phyloP scores from a whole-genome alignment of 345 rosid genomes.

The Eutrema heterophyllum region DNA sequence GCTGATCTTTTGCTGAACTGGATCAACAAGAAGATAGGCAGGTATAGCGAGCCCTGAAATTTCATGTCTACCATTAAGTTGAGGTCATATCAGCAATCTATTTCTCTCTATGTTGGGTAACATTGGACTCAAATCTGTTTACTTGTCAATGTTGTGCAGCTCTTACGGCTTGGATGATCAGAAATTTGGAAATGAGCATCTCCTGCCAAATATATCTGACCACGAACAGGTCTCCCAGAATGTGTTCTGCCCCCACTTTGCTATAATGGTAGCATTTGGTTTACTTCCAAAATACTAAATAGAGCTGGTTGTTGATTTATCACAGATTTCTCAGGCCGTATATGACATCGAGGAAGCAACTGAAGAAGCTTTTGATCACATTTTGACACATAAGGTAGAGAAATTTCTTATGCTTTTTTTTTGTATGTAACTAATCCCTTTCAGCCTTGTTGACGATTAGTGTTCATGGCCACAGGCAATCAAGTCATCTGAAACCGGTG shows the following conservation, averaged over 20 bases:
- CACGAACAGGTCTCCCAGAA: slow-evolving; percentile 60
- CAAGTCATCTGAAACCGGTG: slow-evolving; percentile 59
- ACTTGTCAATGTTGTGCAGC: slow-evolving; percentile 37
- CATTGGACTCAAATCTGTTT: not conserved
- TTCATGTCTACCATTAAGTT: not conserved
- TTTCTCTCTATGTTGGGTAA: not conserved
- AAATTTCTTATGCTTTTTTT: not conserved
- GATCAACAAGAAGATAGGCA: slow-evolving; percentile 84
- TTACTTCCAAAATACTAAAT: not conserved
- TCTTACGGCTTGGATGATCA: slow-evolving; percentile 78
- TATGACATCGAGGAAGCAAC: slow-evolving; percentile 96
- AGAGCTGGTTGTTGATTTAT: slow-evolving; percentile 15
- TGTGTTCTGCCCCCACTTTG: not conserved
- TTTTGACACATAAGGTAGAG: slow-evolving; percentile 64
- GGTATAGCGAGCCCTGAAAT: slow-evolving; percentile 40
- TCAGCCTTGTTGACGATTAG: slow-evolving; percentile 8
- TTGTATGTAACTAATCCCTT: not conserved
- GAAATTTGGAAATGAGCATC: slow-evolving; percentile 71
- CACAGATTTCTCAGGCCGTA: slow-evolving; percentile 77
- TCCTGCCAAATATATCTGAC: slow-evolving; percentile 64
- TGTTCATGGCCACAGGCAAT: slow-evolving; percentile 56
- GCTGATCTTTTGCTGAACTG: slow-evolving; percentile 79
- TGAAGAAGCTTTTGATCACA: slow-evolving; percentile 68
- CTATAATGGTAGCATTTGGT: not conserved
- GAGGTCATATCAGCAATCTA: not conserved